Evolutionary conservation across 1,139 yeast genomes (phyloP).

Genomic region (Debaryomyces robertsiae): DNA sequence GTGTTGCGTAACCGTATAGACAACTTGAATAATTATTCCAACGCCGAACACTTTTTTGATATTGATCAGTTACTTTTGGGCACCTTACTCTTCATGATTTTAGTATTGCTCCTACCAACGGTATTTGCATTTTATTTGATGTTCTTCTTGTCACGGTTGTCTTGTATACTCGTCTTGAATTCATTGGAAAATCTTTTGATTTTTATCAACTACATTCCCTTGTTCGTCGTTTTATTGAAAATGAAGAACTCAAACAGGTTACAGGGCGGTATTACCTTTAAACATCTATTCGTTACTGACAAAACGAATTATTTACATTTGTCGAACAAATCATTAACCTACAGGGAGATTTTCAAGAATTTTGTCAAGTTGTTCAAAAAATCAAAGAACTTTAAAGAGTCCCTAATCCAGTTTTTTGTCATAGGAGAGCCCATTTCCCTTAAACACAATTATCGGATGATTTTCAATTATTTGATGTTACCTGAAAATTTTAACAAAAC

Average conservation of each 20-base stretch:
- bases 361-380: conserved; percentile 35
- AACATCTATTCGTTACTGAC: conserved; percentile 20
- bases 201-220: conserved; percentile 77
- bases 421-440: conserved; percentile 36
- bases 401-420: conserved; percentile 30
- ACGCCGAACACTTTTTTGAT: conserved; percentile 57
- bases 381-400: conserved; percentile 33
- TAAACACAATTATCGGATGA: conserved; percentile 33
- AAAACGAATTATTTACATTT: conserved; percentile 31
- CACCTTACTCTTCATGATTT: conserved; percentile 79
- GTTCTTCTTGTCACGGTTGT: conserved; percentile 63
- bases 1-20: conserved; percentile 84
- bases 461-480: conserved; percentile 44
- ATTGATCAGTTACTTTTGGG: conserved; percentile 88
- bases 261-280: conserved; percentile 82
- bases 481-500: conserved; percentile 40
- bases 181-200: conserved; percentile 64
- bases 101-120: conserved; percentile 81
- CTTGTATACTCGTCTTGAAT: conserved; percentile 53
- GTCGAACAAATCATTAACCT: conserved; percentile 43
- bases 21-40: conserved; percentile 50
- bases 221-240: conserved; percentile 77
- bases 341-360: conserved; percentile 40
- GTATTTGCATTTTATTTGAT: conserved; percentile 80
- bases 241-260: conserved; percentile 80